Percentiles rank a stretch among this genome's conserved stretches.
phyloP scores from a whole-genome alignment of 192 early-diverging fungal species.

The Gigaspora rosea region DNA sequence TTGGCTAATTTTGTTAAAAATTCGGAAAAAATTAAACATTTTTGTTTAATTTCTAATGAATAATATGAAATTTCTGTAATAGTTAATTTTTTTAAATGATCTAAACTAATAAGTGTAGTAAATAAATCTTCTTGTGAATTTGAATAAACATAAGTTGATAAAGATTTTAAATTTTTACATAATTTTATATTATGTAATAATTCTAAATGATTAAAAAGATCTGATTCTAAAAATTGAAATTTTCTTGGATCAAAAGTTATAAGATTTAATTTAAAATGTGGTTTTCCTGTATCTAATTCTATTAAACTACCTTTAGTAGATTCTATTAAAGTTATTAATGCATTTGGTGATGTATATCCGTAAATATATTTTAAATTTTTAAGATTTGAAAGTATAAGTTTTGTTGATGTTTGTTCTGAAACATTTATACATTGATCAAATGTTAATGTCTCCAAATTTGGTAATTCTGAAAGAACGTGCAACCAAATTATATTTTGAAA shows the following conservation, averaged over 20 bases:
- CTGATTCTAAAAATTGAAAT: neutral
- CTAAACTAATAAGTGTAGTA: neutral
- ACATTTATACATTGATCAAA: neutral
- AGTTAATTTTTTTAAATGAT: neutral
- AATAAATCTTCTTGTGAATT: neutral
- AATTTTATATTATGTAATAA: neutral
- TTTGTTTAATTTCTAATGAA: neutral
- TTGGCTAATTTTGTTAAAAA: neutral
- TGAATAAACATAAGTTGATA: neutral
- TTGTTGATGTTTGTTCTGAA: neutral
- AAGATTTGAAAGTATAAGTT: neutral
- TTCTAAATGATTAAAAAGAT: neutral
- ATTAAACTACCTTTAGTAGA: neutral
- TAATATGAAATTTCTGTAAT: neutral
- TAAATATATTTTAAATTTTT: neutral
- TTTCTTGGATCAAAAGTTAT: neutral
- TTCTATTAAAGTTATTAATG: neutral
- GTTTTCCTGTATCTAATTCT: neutral
- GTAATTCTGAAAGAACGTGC: neutral
- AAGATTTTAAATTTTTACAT: neutral
- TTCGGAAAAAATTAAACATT: neutral
- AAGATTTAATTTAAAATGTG: neutral
- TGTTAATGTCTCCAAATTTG: neutral
- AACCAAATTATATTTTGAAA: neutral
- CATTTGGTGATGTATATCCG: neutral